Base-by-base conservation (phyloP, 345 rosid genomes). In the Rhizophora apiculata region DNA sequence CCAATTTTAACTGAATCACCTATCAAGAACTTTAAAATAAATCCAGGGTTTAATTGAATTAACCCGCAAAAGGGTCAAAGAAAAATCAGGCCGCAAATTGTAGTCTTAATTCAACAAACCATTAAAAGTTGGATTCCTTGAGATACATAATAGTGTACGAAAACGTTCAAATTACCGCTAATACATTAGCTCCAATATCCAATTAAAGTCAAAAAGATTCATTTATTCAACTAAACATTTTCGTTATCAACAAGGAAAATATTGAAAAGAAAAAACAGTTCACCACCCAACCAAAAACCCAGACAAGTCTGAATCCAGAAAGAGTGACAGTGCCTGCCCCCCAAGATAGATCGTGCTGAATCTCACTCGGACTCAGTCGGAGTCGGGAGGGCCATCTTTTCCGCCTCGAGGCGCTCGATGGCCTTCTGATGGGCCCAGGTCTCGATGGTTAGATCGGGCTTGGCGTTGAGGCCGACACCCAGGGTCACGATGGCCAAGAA, bases 361-460 rank as follows among this genome's bases (percentile, higher is more conserved):
- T 29, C 6, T 62, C 74, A 72, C 24, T 76, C 73, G 29, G 74
- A 76, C 10, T 70, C 79, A 2, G 63, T 21, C 20, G 79, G 60
- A 51, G 48, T 63, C 3, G 65, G 48, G 20, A 57, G 31, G 4
- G 54, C 69, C 77, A 39, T 74, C 72, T 86, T 85, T 87, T 94
- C 97, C 85, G 72, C 66, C 82, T 89, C 76, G 49, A 92, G 93
- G 27, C 97, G 89, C 68, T 92, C 96, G 24, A 95, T 82, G 52
- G 99, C 99, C 76, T 95, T 95, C 84, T 90, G 84, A 78, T 95
- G 98, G 26, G 96, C 99, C 99, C 99, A 95, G 63, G 97, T 95
- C 87, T 95, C 99, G 78, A 95, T 92, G 43, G 97, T 83, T 67
- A 95, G 97, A 87, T 95, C 98, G 64, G 98, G 98, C 81, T 94